Evolutionary conservation across 2,329 filamentous ascomycete genomes (phyloP).

Genomic region (Purpureocillium lavendulum): DNA sequence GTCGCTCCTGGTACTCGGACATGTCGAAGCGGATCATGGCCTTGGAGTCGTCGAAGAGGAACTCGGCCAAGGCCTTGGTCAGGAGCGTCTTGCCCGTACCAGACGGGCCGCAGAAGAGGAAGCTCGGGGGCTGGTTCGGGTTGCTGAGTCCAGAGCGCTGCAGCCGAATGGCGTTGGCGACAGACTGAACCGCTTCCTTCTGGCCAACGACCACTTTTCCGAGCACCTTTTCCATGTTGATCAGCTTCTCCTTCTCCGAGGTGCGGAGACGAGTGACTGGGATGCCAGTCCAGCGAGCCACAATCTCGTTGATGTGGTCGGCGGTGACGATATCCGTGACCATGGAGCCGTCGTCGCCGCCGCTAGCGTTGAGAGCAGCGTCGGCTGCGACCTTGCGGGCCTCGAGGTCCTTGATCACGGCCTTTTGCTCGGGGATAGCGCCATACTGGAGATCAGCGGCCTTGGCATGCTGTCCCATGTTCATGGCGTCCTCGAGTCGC

Average conservation of each 20-base stretch:
- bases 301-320: constrained; percentile 98
- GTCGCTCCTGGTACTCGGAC: constrained; percentile 98
- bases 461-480: constrained; percentile 73
- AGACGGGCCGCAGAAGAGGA: constrained; percentile 97
- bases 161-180: constrained; percentile 91
- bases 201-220: constrained; percentile 84
- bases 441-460: constrained; percentile 96
- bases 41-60: constrained; percentile 94
- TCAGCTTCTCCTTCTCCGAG: constrained; percentile 95
- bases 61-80: constrained; percentile 94
- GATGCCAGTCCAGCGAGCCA: constrained; percentile 96
- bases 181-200: constrained; percentile 83
- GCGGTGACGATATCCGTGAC: constrained; percentile 91
- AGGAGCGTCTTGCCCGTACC: constrained; percentile 97
- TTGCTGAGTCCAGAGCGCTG: constrained; percentile 92
- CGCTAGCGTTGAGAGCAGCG: constrained; percentile 49
- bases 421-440: constrained; percentile 86
- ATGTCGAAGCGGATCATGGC: constrained; percentile 99
- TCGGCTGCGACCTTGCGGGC: constrained; percentile 72
- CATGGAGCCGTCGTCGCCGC: constrained; percentile 60
- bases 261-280: constrained; percentile 91
- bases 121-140: constrained; percentile 93
- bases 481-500: constrained; percentile 88
- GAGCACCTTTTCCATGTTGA: constrained; percentile 89
- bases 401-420: constrained; percentile 74